Evolutionary conservation across 306 rosid species (phyloP).

Genomic region (Ceratonia siliqua): DNA sequence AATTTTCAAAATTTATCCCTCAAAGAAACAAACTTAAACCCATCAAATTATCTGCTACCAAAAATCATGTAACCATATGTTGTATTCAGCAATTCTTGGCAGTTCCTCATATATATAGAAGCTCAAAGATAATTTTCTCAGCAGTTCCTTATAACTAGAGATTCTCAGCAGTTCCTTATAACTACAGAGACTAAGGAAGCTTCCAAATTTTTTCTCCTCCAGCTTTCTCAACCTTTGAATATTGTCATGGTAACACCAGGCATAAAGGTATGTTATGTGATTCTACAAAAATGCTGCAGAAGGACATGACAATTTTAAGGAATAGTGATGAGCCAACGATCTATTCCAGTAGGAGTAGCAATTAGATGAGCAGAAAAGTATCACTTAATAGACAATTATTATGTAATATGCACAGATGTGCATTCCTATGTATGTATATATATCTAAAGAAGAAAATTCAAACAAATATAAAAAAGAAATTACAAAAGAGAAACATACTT

Average conservation of each 20-base stretch:
- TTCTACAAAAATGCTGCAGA: not conserved
- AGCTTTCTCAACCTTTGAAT: not conserved
- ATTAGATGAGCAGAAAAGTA: not conserved
- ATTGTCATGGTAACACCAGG: not conserved
- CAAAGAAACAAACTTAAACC: not conserved
- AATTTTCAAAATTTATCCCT: not conserved
- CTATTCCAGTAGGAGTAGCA: not conserved
- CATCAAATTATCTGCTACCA: not conserved
- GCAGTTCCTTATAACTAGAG: not conserved
- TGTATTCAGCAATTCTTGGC: not conserved
- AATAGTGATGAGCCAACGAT: constrained; percentile 1
- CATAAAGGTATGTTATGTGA: not conserved
- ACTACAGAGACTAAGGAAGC: not conserved
- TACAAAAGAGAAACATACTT: constrained; percentile 52
- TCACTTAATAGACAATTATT: not conserved
- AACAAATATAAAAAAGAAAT: constrained; percentile 20
- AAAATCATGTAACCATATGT: not conserved
- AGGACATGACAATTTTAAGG: not conserved
- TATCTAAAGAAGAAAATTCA: too few species aligned
- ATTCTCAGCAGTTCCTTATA: too few species aligned
- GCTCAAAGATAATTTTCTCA: not conserved
- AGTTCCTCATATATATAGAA: not conserved
- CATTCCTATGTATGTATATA: not conserved
- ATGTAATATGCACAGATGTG: not conserved
- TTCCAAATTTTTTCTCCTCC: not conserved